A percentile compares a stretch with the other conserved stretches of the same genome.
Conservation (phyloP, 208 protist species). For the Leishmania amazonensis region DNA sequence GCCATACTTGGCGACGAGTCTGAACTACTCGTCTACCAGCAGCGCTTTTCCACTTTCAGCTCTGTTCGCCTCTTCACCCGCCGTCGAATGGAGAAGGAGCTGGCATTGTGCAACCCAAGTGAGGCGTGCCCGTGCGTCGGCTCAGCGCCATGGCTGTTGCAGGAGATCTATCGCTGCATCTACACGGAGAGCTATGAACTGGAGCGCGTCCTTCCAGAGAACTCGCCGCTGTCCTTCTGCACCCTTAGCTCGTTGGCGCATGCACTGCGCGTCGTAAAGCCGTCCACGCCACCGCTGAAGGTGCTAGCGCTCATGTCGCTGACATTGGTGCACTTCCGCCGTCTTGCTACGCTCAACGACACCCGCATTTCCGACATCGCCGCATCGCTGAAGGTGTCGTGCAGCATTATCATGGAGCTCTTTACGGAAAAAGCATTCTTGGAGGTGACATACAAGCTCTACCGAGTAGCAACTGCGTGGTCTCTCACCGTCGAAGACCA, state of each 20-base stretch:
- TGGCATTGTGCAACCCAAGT: slow-evolving; percentile 43
- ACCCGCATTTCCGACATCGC: slow-evolving; percentile 56
- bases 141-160: slow-evolving; percentile 62
- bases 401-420: slow-evolving; percentile 48
- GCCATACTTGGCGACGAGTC: slow-evolving; percentile 78
- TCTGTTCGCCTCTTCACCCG: slow-evolving; percentile 48
- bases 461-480: slow-evolving; percentile 44
- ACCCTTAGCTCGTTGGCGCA: slow-evolving; percentile 48
- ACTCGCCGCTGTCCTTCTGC: slow-evolving; percentile 39
- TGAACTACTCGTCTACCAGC: slow-evolving; percentile 73
- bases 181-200: slow-evolving; percentile 69
- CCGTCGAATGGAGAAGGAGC: slow-evolving; percentile 38
- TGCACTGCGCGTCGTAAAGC: slow-evolving; percentile 36
- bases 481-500: slow-evolving; percentile 64
- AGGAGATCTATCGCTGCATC: slow-evolving; percentile 63
- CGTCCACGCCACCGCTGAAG: slow-evolving; percentile 43
- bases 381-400: slow-evolving; percentile 60
- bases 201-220: slow-evolving; percentile 62
- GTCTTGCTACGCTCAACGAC: slow-evolving; percentile 48
- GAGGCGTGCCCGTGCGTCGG: slow-evolving; percentile 21
- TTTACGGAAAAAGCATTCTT: slow-evolving; percentile 61
- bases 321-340: slow-evolving; percentile 61
- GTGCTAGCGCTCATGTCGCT: slow-evolving; percentile 66
- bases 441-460: slow-evolving; percentile 47
- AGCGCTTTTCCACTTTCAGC: slow-evolving; percentile 77